Conservation (phyloP, 495 filamentous ascomycete genomes). For the Lasiosphaeris hirsuta region DNA sequence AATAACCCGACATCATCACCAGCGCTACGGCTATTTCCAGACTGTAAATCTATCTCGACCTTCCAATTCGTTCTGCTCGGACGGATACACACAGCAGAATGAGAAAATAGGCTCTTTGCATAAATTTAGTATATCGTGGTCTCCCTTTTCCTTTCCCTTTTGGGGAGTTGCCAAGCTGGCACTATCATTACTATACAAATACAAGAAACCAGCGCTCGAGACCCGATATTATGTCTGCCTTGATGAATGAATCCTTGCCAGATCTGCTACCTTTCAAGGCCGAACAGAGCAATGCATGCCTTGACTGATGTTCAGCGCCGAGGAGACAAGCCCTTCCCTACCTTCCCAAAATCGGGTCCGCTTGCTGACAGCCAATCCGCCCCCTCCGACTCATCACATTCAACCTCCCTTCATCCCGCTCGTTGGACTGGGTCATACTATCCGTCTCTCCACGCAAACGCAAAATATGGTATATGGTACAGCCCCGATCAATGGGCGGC, state of each 20-base stretch:
- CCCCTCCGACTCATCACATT: neutral
- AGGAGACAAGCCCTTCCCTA: too few relatives aligned
- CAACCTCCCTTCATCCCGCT: neutral
- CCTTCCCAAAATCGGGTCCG: too few relatives aligned
- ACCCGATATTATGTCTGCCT: neutral
- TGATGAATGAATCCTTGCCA: too few relatives aligned
- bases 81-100: neutral
- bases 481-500: neutral
- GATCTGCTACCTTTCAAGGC: too few relatives aligned
- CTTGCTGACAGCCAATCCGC: neutral
- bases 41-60: too few relatives aligned
- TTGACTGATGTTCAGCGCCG: too few relatives aligned
- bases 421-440: neutral
- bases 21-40: too few relatives aligned
- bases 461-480: constrained; percentile 4
- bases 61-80: neutral
- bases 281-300: too few relatives aligned
- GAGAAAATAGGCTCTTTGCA: neutral
- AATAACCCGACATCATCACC: neutral
- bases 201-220: constrained; percentile 1
- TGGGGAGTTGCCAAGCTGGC: neutral
- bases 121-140: constrained; percentile 5
- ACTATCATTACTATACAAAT: constrained; percentile 1
- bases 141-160: neutral
- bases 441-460: neutral